Evolutionary conservation across 2,329 filamentous ascomycete species (phyloP).

Genomic region (Arthrobotrys iridis): DNA sequence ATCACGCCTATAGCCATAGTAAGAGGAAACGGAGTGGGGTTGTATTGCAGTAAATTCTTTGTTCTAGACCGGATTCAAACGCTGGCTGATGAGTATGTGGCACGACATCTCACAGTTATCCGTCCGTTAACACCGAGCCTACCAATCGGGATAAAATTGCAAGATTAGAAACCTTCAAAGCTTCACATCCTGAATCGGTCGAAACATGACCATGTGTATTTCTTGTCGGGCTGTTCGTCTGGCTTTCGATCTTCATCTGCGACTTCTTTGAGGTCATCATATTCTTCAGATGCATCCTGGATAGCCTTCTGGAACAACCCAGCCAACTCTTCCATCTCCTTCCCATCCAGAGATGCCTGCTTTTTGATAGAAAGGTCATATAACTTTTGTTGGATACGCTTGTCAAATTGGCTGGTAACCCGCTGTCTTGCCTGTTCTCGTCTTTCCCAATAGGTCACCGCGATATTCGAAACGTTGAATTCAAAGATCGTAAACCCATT

Average conservation of each 20-base stretch:
- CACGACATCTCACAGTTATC: neutral
- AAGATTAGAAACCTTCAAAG: neutral
- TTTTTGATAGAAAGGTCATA: neutral
- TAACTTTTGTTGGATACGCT: neutral
- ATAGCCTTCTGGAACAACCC: neutral
- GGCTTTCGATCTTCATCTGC: neutral
- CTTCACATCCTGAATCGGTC: neutral
- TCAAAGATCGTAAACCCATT: constrained; percentile 44
- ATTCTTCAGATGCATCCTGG: neutral
- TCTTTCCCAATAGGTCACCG: constrained; percentile 17
- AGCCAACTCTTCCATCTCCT: constrained; percentile 16
- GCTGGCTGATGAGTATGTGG: too few species aligned
- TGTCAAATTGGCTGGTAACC: neutral
- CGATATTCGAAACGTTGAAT: constrained; percentile 28
- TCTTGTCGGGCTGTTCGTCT: neutral
- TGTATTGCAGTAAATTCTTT: neutral
- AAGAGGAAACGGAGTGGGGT: neutral
- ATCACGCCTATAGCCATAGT: constrained; percentile 12
- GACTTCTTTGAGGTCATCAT: neutral
- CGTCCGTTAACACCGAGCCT: neutral
- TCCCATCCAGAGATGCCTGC: neutral
- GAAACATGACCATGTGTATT: neutral
- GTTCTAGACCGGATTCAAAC: too few species aligned
- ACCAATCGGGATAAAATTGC: neutral
- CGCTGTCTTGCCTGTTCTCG: neutral